A percentile compares a stretch with the other conserved stretches of the same genome.
Conservation (phyloP, 306 rosid genomes). For the Citrullus colocynthis region DNA sequence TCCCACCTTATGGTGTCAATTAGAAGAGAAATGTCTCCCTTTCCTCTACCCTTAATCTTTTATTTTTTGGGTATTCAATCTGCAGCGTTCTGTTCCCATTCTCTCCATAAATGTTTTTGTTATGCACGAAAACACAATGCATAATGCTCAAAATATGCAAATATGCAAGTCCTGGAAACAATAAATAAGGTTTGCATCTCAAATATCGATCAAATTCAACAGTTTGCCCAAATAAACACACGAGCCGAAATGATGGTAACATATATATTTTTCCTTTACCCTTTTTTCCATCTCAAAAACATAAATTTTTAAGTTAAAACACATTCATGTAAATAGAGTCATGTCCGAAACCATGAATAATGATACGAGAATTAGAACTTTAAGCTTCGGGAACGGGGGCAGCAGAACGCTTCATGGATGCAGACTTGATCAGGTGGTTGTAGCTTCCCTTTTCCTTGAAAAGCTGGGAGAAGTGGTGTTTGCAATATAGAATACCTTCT, state of each 20-base stretch:
- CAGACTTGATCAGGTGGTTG: slow-evolving; percentile 12
- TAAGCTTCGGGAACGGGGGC: slow-evolving; percentile 8
- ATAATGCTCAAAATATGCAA: neutral
- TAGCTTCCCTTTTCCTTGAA: slow-evolving; percentile 67
- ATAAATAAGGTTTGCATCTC: slow-evolving; percentile 1
- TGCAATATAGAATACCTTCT: slow-evolving; percentile 90
- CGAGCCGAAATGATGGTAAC: neutral
- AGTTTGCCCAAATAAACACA: neutral
- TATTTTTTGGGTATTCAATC: neutral
- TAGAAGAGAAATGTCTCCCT: neutral
- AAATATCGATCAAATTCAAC: slow-evolving; percentile 3
- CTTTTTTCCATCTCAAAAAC: neutral
- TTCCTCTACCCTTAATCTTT: neutral
- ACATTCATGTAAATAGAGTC: slow-evolving; percentile 5
- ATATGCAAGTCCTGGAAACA: neutral
- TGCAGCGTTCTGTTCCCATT: neutral
- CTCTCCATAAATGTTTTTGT: neutral
- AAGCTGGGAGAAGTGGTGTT: slow-evolving; percentile 91
- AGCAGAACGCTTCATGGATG: slow-evolving; percentile 10
- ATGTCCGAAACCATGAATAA: neutral
- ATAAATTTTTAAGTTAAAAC: neutral
- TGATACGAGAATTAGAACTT: neutral
- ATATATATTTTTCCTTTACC: neutral
- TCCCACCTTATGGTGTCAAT: neutral
- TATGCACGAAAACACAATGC: neutral